Evolutionary conservation across 2,329 filamentous ascomycete genomes (phyloP), one percentile per base, ranked within the genome.

Genomic region (Fusarium veterinarium): DNA sequence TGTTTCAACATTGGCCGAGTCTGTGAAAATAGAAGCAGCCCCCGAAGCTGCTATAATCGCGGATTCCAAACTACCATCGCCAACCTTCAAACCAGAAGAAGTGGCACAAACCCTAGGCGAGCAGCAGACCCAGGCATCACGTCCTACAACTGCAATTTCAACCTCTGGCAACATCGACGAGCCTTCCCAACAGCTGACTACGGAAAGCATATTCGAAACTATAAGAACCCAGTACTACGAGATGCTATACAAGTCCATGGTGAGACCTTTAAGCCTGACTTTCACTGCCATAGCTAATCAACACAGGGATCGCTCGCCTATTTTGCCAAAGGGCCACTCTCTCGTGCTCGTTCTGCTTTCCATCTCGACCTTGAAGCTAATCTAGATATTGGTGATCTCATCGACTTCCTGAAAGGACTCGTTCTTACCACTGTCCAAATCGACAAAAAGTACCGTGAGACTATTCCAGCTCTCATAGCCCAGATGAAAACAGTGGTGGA

Each of bases 241-340:
- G 64, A 85, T 86, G 10, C 80, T 92, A 2, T 91, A 91, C 84
- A 85, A 90, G 82, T 90, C 91, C 63, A 87, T 89, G 85, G 89
- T 89, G 80, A 19, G 84, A 83, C 82, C 64, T 20, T 46, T 28
- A 37, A 38, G 23, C 28, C 17, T 19, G 30, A 25, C 6, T 25
- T 52, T 28, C 28, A 28, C 20, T 23, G 7, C 19, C 35, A 17
- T 35, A 55, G 28, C 30, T 56, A 38, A 76, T 56, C 16, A 57
- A 20, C 37, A 6, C 14, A 93, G 87, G 93, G 92, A 38, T 94
- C 93, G 7, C 83, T 95, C 63, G 93, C 93, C 64, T 96, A 95
- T 80, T 95, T 95, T 81, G 91, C 91, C 25, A 96, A 96, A 83
- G 93, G 93, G 1, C 92, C 93, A 3, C 83, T 96, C 25, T 93